phyloP scores from a whole-genome alignment of 495 filamentous ascomycete species.

The Tetracladium setigerum region DNA sequence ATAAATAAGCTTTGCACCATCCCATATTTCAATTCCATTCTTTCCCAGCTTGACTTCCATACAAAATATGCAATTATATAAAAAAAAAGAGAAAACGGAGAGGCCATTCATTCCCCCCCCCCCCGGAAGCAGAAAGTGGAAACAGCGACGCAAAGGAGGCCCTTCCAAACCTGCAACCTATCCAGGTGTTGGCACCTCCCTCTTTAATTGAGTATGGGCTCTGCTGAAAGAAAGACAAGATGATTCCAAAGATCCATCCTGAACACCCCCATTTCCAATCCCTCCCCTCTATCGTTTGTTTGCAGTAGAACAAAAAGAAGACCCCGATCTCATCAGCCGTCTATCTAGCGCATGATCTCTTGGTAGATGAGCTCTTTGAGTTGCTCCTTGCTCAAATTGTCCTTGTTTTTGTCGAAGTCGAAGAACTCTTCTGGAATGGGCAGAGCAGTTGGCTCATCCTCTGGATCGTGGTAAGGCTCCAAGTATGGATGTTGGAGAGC shows the following conservation, averaged over 20 bases:
- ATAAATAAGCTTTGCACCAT: too few species aligned
- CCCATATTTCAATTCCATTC: too few species aligned
- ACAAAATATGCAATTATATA: too few species aligned
- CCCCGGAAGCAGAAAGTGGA: too few species aligned
- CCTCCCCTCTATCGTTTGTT: too few species aligned
- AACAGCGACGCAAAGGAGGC: too few species aligned
- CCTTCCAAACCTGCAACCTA: too few species aligned
- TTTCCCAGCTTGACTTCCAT: too few species aligned
- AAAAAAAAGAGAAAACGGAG: too few species aligned
- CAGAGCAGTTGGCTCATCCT: slow-evolving; percentile 94
- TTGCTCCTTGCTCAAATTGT: slow-evolving; percentile 96
- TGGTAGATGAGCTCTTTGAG: slow-evolving; percentile 94
- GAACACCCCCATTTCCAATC: background rate
- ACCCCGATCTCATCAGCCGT: background rate
- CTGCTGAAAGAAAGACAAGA: too few species aligned
- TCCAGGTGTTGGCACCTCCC: background rate
- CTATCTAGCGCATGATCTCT: slow-evolving; percentile 90
- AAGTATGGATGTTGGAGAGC: slow-evolving; percentile 96
- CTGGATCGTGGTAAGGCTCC: slow-evolving; percentile 97
- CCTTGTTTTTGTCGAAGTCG: slow-evolving; percentile 99
- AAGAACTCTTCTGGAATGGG: slow-evolving; percentile 99
- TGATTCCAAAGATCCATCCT: background rate
- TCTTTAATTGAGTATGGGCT: background rate
- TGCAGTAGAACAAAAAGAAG: too few species aligned
- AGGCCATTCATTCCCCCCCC: too few species aligned